phyloP scores from a whole-genome alignment of 2,329 filamentous ascomycete genomes.

The Pseudogymnoascus sp. region DNA sequence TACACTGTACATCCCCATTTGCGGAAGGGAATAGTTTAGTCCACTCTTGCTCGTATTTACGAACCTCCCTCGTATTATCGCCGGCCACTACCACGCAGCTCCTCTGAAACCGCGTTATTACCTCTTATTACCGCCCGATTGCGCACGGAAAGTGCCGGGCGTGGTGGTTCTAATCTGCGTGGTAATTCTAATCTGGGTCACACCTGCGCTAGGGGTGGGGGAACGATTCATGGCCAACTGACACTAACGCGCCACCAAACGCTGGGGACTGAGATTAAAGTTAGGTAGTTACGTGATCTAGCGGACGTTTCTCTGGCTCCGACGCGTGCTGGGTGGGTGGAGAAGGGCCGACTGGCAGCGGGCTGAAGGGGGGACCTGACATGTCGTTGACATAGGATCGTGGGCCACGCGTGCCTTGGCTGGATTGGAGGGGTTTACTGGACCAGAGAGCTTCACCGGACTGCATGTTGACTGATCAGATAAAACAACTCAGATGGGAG shows the following conservation, averaged over 20 bases:
- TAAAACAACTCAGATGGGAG: background rate
- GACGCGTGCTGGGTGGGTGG: background rate
- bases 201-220: background rate
- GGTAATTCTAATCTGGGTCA: background rate
- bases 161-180: background rate
- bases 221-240: background rate
- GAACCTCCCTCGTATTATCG: background rate
- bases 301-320: background rate
- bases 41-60: background rate
- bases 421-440: background rate
- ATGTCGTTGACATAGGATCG: background rate
- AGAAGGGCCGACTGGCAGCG: slow-evolving; percentile 3
- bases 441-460: background rate
- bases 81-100: background rate
- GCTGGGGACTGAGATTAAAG: slow-evolving; percentile 1
- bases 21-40: background rate
- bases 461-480: background rate
- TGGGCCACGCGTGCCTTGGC: background rate
- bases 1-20: background rate
- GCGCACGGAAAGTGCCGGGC: background rate
- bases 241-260: background rate
- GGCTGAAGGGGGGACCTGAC: background rate
- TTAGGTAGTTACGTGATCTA: slow-evolving; percentile 6
- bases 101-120: background rate
- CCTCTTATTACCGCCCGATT: background rate